Percentiles rank a stretch among this genome's conserved stretches.
Conservation (phyloP, 768 basidiomycete genomes). For the Leucocoprinus sp. region DNA sequence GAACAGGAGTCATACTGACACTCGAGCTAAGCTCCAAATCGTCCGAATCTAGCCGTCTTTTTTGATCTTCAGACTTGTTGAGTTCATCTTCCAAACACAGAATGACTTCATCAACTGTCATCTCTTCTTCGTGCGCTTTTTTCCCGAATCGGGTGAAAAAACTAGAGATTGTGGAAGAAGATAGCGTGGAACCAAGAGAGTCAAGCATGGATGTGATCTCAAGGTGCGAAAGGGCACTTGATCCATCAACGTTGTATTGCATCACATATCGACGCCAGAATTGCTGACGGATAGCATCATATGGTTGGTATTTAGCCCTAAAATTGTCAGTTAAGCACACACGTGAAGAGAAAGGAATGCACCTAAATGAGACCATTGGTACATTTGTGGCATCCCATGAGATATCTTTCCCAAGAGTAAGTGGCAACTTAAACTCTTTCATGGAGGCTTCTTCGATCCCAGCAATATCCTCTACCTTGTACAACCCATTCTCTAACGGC, state of each 20-base stretch:
- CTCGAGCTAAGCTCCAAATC: slow-evolving; percentile 39
- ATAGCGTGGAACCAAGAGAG: slow-evolving; percentile 91
- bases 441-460: slow-evolving; percentile 43
- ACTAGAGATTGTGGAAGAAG: slow-evolving; percentile 55
- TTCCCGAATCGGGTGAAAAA: slow-evolving; percentile 76
- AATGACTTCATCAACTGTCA: slow-evolving; percentile 76
- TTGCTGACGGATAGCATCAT: slow-evolving; percentile 80
- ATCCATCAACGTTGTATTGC: slow-evolving; percentile 89
- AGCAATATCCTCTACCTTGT: slow-evolving; percentile 24
- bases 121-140: slow-evolving; percentile 53
- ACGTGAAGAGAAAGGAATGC: slow-evolving; percentile 12
- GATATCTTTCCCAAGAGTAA: slow-evolving; percentile 53
- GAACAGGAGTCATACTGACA: slow-evolving; percentile 45
- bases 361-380: slow-evolving; percentile 66
- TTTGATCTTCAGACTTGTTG: slow-evolving; percentile 62
- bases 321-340: background rate
- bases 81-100: slow-evolving; percentile 82
- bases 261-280: slow-evolving; percentile 88
- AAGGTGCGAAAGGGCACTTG: slow-evolving; percentile 60
- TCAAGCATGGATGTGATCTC: slow-evolving; percentile 95
- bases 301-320: slow-evolving; percentile 93
- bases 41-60: slow-evolving; percentile 51
- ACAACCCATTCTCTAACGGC: slow-evolving; percentile 55
- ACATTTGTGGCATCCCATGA: slow-evolving; percentile 68
- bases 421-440: slow-evolving; percentile 61